Conservation (phyloP, 1,284 basidiomycete genomes). For the Gymnopus androsaceus region DNA sequence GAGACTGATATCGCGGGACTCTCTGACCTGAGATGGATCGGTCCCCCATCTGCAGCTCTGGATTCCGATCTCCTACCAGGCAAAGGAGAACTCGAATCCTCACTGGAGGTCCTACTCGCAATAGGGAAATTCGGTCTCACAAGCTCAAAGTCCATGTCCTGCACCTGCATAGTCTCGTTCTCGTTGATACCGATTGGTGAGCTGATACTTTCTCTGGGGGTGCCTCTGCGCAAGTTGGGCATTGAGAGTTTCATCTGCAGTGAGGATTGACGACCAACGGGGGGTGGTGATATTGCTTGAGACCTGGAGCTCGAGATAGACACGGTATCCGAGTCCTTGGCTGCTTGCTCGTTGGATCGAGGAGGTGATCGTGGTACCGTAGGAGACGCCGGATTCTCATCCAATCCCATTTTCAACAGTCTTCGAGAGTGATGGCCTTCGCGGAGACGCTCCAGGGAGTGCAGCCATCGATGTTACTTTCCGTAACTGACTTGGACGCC, state of each 20-base stretch:
- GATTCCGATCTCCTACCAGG: constrained; percentile 30
- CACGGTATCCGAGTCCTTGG: constrained; percentile 26
- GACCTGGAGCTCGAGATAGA: constrained; percentile 27
- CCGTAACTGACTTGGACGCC: constrained; percentile 9
- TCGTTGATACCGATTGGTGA: constrained; percentile 22
- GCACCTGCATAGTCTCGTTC: constrained; percentile 57
- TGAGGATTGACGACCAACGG: constrained; percentile 38
- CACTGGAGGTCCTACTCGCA: constrained; percentile 43
- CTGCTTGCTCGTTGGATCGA: background rate
- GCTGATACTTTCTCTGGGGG: constrained; percentile 34
- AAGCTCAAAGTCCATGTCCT: constrained; percentile 80
- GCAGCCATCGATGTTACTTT: constrained; percentile 18
- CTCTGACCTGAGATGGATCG: constrained; percentile 39
- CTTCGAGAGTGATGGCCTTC: background rate
- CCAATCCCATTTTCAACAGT: background rate
- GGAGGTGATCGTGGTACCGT: background rate
- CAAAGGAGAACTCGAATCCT: constrained; percentile 48
- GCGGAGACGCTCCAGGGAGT: constrained; percentile 1
- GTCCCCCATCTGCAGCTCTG: constrained; percentile 29
- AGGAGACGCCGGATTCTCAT: background rate
- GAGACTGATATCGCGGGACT: constrained; percentile 53
- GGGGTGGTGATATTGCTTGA: constrained; percentile 24
- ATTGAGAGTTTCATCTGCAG: constrained; percentile 60
- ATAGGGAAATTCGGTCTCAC: constrained; percentile 57
- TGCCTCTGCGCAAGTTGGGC: constrained; percentile 54